Conservation (phyloP, 73 alveolate species). For the Paraurostyla sp. region DNA sequence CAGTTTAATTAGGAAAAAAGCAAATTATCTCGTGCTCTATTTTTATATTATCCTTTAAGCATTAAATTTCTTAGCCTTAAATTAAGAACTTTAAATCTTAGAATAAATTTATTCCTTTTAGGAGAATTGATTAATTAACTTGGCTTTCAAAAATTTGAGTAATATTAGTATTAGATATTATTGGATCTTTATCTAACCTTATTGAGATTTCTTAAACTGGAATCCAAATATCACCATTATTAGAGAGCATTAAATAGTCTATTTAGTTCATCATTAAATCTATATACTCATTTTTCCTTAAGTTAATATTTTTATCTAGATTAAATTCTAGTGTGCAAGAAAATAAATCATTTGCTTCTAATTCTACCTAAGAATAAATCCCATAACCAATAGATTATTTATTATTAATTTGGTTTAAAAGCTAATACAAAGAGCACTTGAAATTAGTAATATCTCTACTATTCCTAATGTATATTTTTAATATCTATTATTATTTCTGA, state of each 20-base stretch:
- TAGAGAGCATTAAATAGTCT: slow-evolving; percentile 11
- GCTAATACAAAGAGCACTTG: neutral
- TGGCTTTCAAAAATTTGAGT: neutral
- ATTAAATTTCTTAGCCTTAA: neutral
- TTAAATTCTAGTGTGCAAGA: too few relatives aligned
- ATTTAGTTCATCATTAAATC: too few relatives aligned
- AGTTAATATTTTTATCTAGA: too few relatives aligned
- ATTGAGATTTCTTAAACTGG: neutral
- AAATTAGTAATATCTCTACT: neutral
- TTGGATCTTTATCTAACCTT: neutral
- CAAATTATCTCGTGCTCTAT: too few relatives aligned
- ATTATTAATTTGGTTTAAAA: neutral
- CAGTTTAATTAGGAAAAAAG: too few relatives aligned
- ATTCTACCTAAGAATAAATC: too few relatives aligned
- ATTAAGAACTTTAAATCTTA: neutral
- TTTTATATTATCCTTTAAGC: too few relatives aligned
- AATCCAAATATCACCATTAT: neutral
- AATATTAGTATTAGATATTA: neutral
- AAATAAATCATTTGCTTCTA: too few relatives aligned
- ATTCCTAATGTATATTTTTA: neutral
- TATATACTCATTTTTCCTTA: too few relatives aligned
- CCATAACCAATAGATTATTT: too few relatives aligned
- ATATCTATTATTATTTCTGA: too few relatives aligned
- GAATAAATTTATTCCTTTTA: neutral
- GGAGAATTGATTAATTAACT: neutral